Conservation (phyloP, 2,329 filamentous ascomycete species). For the Aureobasidium leucospermi region DNA sequence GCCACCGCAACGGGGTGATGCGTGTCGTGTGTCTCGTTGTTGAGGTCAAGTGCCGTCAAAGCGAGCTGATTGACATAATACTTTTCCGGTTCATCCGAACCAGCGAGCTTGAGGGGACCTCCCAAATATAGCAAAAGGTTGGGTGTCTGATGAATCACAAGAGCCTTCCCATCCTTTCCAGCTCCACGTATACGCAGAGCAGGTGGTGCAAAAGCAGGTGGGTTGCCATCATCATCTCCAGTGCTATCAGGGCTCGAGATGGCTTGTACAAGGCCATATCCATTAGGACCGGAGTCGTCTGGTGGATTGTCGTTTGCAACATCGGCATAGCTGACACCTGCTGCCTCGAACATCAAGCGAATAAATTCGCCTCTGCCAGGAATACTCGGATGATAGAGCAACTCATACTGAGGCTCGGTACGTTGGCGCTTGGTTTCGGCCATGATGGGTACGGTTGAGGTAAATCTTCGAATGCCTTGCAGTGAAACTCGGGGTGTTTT, state of each 20-base stretch:
- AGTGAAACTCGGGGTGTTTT: not conserved
- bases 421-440: slow-evolving; percentile 12
- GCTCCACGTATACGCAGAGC: slow-evolving; percentile 48
- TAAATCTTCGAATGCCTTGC: not conserved
- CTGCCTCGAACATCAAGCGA: slow-evolving; percentile 65
- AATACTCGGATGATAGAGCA: slow-evolving; percentile 66
- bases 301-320: slow-evolving; percentile 39
- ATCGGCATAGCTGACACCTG: slow-evolving; percentile 58
- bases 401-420: slow-evolving; percentile 41
- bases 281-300: slow-evolving; percentile 42
- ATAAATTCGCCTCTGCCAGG: slow-evolving; percentile 70
- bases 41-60: slow-evolving; percentile 64
- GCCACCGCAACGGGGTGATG: slow-evolving; percentile 61
- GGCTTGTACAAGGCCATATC: slow-evolving; percentile 43
- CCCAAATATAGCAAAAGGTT: slow-evolving; percentile 68
- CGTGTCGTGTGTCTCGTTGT: slow-evolving; percentile 65
- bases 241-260: slow-evolving; percentile 39
- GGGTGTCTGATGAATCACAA: slow-evolving; percentile 61
- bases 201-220: slow-evolving; percentile 60
- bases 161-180: slow-evolving; percentile 44
- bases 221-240: slow-evolving; percentile 49
- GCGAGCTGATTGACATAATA: slow-evolving; percentile 57
- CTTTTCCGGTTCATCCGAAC: slow-evolving; percentile 40
- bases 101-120: slow-evolving; percentile 50
- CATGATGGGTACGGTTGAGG: not conserved